phyloP scores from a whole-genome alignment of 2,329 filamentous ascomycete genomes.

The Pyricularia sp. region DNA sequence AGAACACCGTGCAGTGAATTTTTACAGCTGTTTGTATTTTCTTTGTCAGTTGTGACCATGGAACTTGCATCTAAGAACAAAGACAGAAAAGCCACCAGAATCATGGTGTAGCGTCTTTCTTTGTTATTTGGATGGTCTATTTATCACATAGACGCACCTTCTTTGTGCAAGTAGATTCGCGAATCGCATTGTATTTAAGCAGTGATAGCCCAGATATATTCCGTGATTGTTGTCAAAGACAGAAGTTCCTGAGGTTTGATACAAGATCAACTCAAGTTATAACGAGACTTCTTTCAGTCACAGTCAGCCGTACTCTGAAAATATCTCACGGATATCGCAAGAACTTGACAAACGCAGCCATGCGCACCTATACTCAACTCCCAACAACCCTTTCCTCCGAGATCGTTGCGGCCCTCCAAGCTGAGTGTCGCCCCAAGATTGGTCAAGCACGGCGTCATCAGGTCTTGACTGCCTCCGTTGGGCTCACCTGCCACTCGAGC shows the following conservation, averaged over 20 bases:
- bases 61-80: background rate
- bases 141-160: background rate
- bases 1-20: background rate
- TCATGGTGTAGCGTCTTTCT: background rate
- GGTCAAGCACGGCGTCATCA: background rate
- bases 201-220: background rate
- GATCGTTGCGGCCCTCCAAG: background rate
- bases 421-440: background rate
- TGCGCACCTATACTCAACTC: background rate
- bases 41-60: background rate
- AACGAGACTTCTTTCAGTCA: background rate
- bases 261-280: background rate
- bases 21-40: background rate
- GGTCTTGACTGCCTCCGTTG: background rate
- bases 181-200: background rate
- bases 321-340: background rate
- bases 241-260: background rate
- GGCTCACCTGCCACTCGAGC: background rate
- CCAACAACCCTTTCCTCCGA: background rate
- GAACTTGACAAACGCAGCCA: background rate
- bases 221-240: background rate
- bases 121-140: background rate
- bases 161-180: background rate
- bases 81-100: background rate
- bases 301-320: background rate